These are phyloP conservation scores for Cystobasidium slooffiae DNA, from an alignment of 1,284 basidiomycete species.

Conservation along the genomic window DNA sequence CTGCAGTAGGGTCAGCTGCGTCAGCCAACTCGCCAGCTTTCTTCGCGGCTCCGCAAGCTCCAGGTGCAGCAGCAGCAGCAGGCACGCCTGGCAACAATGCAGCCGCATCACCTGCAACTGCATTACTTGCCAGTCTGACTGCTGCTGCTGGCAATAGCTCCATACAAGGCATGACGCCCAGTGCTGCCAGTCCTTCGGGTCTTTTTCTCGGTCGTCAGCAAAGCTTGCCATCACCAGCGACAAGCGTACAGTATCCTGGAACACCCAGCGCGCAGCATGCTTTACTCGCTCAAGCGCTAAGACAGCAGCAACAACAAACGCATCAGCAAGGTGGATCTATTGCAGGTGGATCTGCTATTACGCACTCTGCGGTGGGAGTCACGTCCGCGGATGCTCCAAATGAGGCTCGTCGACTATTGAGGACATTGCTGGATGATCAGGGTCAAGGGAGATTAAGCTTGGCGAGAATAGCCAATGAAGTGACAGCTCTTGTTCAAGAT, in stretches of 20 bases:
- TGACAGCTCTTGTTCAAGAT: conserved; percentile 16
- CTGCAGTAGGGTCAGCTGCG: background rate
- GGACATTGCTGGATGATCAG: conserved; percentile 25
- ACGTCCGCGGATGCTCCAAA: conserved; percentile 36
- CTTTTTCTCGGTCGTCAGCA: background rate
- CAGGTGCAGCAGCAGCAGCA: background rate
- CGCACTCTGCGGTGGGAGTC: conserved; percentile 6
- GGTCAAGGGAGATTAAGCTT: conserved; percentile 42
- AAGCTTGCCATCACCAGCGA: background rate
- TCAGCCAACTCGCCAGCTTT: conserved; percentile 18
- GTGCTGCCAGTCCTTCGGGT: conserved; percentile 8
- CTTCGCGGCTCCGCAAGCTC: background rate
- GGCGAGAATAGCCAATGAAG: conserved; percentile 33
- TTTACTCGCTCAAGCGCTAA: conserved; percentile 4
- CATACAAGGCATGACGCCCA: conserved; percentile 6
- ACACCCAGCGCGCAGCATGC: conserved; percentile 10
- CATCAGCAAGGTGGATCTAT: conserved; percentile 7
- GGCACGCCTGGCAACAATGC: background rate
- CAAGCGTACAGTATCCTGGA: background rate
- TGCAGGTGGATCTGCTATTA: conserved; percentile 6
- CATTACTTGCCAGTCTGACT: conserved; percentile 1
- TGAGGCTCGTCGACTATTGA: conserved; percentile 24
- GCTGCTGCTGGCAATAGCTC: background rate
- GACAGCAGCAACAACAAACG: background rate
- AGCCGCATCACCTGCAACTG: conserved; percentile 8